Conservation (phyloP, 345 rosid species). For the Nasturtium officinale region DNA sequence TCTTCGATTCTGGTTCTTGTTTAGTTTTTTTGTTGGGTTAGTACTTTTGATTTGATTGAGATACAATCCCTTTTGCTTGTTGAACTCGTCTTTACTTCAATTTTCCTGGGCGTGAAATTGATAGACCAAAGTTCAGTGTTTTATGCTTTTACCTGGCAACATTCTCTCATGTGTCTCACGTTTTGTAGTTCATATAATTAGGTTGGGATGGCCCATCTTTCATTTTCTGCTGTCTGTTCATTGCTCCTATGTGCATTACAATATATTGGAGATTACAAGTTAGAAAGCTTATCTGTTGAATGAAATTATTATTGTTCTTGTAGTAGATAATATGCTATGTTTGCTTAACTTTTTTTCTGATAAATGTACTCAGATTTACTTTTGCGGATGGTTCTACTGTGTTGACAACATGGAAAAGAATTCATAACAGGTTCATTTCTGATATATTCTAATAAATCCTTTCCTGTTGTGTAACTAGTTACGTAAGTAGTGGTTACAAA, state of each 20-base stretch:
- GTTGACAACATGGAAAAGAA: constrained; percentile 34
- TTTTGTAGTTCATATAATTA: constrained; percentile 43
- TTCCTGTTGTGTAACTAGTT: constrained; percentile 37
- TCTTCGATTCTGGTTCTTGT: no score
- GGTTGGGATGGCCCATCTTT: constrained; percentile 41
- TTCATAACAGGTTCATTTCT: constrained; percentile 32
- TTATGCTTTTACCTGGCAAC: no score
- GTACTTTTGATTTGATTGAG: no score
- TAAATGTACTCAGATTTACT: constrained; percentile 11
- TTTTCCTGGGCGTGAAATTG: no score
- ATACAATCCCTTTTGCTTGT: no score
- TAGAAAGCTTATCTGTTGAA: constrained; percentile 28
- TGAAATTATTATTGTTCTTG: constrained; percentile 9
- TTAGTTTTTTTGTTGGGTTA: no score
- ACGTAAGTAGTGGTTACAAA: constrained; percentile 34
- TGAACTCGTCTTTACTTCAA: no score
- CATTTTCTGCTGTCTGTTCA: constrained; percentile 42
- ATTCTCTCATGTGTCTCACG: no score
- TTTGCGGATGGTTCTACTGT: constrained; percentile 15
- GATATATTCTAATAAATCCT: constrained; percentile 31
- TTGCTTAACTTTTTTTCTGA: no score
- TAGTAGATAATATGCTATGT: background rate
- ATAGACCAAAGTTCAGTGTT: no score
- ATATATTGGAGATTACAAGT: constrained; percentile 32
- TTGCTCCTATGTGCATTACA: constrained; percentile 40